phyloP scores from a whole-genome alignment of 2,329 filamentous ascomycete species.

The Madurella mycetomatis region DNA sequence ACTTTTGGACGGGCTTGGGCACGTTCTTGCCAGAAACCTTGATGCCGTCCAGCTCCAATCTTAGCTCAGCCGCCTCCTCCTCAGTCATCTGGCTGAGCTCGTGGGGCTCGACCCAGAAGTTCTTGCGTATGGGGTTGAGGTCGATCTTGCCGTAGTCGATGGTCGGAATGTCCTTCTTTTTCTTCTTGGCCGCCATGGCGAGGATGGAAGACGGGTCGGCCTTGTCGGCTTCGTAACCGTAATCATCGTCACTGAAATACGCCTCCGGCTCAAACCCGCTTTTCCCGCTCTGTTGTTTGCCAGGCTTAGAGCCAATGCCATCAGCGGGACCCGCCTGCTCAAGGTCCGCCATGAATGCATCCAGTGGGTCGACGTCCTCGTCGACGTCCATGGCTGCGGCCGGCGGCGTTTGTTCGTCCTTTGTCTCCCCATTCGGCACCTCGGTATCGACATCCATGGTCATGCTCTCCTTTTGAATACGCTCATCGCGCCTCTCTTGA shows the following conservation, averaged over 20 bases:
- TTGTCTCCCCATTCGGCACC: conserved; percentile 23
- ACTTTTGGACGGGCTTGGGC: conserved; percentile 91
- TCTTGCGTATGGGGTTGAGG: conserved; percentile 82
- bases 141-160: conserved; percentile 84
- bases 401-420: conserved; percentile 20
- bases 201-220: conserved; percentile 46
- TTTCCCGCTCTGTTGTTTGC: conserved; percentile 38
- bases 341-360: conserved; percentile 89
- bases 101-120: conserved; percentile 88
- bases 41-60: conserved; percentile 89
- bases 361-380: conserved; percentile 79
- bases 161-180: conserved; percentile 92
- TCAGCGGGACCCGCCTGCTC: conserved; percentile 48
- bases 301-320: conserved; percentile 17
- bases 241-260: conserved; percentile 85
- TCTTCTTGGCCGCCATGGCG: conserved; percentile 60
- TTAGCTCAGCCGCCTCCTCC: conserved; percentile 74
- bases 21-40: conserved; percentile 85
- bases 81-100: conserved; percentile 81
- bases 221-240: conserved; percentile 46
- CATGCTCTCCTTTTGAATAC: conserved; percentile 48
- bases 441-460: conserved; percentile 42
- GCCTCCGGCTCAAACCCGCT: conserved; percentile 69
- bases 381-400: conserved; percentile 53
- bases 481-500: conserved; percentile 76